These are phyloP conservation scores for Echinochloa phyllopogon DNA, from an alignment of 176 grass and related monocot genomes.

Conservation along the genomic window DNA sequence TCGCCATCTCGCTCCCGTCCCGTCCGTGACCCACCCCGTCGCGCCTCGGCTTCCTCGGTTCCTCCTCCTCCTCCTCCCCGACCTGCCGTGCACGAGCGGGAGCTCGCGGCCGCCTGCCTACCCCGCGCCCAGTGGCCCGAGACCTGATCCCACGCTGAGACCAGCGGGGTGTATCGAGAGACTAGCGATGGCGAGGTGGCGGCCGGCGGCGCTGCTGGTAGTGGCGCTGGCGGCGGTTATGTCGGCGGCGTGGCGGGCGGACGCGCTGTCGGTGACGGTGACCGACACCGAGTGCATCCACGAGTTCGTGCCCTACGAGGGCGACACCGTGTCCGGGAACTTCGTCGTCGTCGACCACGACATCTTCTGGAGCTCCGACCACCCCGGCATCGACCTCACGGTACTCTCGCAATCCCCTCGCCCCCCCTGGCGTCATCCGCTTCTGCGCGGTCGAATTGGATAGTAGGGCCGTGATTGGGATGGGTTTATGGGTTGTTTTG, in stretches of 20 bases:
- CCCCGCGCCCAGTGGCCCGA: background rate
- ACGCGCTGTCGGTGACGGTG: slow-evolving; percentile 83
- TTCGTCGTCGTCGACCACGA: slow-evolving; percentile 99
- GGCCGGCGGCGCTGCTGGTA: slow-evolving; percentile 39
- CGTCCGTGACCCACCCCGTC: too few relatives aligned
- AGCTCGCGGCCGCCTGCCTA: background rate
- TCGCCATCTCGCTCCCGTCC: slow-evolving; percentile 32
- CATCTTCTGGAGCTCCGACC: slow-evolving; percentile 97
- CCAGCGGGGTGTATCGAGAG: background rate
- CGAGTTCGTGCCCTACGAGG: slow-evolving; percentile 97
- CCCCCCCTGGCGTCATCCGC: background rate
- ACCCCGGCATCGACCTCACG: slow-evolving; percentile 92
- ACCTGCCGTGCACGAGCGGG: slow-evolving; percentile 18
- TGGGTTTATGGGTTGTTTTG: slow-evolving; percentile 34
- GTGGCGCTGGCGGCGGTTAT: slow-evolving; percentile 40
- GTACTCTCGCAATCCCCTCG: slow-evolving; percentile 43
- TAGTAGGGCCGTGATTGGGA: background rate
- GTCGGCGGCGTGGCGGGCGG: slow-evolving; percentile 33
- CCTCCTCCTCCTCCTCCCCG: background rate
- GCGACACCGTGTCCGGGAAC: slow-evolving; percentile 89
- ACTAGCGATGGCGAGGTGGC: slow-evolving; percentile 45
- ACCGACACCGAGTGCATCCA: slow-evolving; percentile 93
- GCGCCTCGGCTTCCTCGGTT: background rate
- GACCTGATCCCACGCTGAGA: background rate
- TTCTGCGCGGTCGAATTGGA: background rate